Base-by-base conservation (phyloP, 805 yeast species). In the Metschnikowia santaceciliae region DNA sequence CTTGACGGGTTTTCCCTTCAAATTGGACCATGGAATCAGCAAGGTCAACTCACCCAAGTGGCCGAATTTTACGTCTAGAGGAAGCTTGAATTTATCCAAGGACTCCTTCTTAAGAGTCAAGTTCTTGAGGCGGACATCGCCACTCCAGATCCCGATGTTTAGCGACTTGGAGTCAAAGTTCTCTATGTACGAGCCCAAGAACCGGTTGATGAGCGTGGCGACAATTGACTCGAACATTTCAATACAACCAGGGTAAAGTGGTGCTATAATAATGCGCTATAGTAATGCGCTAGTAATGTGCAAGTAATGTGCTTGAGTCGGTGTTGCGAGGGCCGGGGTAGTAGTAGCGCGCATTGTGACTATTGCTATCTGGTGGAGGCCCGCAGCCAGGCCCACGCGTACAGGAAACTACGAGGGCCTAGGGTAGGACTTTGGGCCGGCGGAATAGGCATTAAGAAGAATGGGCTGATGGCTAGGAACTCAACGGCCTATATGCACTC, bases 111-210 rank as follows among this genome's bases (percentile, higher is more conserved):
- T 90, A 52, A 94, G 74, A 51, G 84, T 79, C 54, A 95, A 77
- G 64, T 91, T 84, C 54, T 77, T 78, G 49, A 94, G 74, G 64
- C 88, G 88, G 32, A 91, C 98, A 73, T 94, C 98, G 35, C 99
- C 99, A 61, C 90, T 82, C 96, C 98, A 91, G 33, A 94, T 90
- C 4, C 98, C 99, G 49, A 94, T 91, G 60, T 94, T 91, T 61
- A 94, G 73, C 63, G 94, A 97, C 58, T 88, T 88, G 15, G 98
- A 90, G 70, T 94, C 99, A 67, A 94, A 94, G 69, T 95, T 88
- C 70, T 95, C 96, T 45, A 92, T 90, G 66, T 90, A 90, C 32
- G 82, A 75, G 1, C 90, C 90, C 40, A 84, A 65, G 52, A 83
- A 76, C 56, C 86, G 64, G 63, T 84, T 84, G 53, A 84, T 72